A percentile compares a stretch with the other conserved stretches of the same genome.
phyloP scores from a whole-genome alignment of 768 basidiomycete species.

The Tephrocybe sp. region DNA sequence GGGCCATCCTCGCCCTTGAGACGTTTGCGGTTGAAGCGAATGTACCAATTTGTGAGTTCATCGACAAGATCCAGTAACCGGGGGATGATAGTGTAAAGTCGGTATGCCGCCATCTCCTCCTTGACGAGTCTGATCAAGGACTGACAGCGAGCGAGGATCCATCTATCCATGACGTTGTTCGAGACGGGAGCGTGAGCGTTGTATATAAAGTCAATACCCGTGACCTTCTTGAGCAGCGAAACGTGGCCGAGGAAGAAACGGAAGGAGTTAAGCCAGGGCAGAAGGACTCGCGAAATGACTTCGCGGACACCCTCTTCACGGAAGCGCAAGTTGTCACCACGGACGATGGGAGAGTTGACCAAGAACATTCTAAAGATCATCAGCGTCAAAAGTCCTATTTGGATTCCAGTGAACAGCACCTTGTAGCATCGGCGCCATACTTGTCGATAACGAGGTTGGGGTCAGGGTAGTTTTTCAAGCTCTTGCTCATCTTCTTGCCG shows the following conservation, averaged over 20 bases:
- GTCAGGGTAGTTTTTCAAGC: slow-evolving; percentile 94
- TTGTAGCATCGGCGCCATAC: slow-evolving; percentile 94
- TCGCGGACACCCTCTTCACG: slow-evolving; percentile 97
- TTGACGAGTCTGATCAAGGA: slow-evolving; percentile 90
- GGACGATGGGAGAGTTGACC: slow-evolving; percentile 97
- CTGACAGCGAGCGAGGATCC: slow-evolving; percentile 98
- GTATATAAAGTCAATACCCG: slow-evolving; percentile 78
- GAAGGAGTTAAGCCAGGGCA: slow-evolving; percentile 98
- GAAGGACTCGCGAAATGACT: slow-evolving; percentile 92
- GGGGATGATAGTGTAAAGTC: slow-evolving; percentile 97
- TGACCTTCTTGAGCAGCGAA: slow-evolving; percentile 79
- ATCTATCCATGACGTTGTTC: slow-evolving; percentile 96
- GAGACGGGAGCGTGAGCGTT: slow-evolving; percentile 83
- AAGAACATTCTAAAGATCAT: slow-evolving; percentile 78
- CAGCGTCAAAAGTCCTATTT: slow-evolving; percentile 5
- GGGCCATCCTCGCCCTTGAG: slow-evolving; percentile 93
- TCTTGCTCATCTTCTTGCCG: slow-evolving; percentile 99
- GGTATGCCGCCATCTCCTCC: slow-evolving; percentile 95
- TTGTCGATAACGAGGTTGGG: slow-evolving; percentile 86
- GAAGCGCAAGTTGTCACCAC: slow-evolving; percentile 97
- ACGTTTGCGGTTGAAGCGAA: slow-evolving; percentile 95
- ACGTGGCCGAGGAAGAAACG: slow-evolving; percentile 99
- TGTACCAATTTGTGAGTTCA: slow-evolving; percentile 99
- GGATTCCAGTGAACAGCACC: slow-evolving; percentile 40
- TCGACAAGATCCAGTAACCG: slow-evolving; percentile 89